phyloP scores from a whole-genome alignment of 495 filamentous ascomycete genomes.

The Neurospora terricola region DNA sequence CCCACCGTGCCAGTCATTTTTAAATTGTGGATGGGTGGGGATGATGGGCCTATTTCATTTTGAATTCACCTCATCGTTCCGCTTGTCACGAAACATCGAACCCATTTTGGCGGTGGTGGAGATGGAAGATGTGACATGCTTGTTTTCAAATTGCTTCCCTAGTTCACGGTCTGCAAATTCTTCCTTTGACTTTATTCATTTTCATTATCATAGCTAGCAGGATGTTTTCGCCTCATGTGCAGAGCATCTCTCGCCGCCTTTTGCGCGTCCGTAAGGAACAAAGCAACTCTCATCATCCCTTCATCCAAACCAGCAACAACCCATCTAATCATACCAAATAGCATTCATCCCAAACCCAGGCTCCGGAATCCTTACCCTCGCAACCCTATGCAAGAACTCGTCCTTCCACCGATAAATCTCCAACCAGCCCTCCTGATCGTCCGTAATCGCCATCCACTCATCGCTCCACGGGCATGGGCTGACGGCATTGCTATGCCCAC shows the following conservation, averaged over 20 bases:
- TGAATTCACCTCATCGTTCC: too few species aligned
- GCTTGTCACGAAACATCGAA: too few species aligned
- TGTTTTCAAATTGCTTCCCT: background rate
- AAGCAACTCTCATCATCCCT: too few species aligned
- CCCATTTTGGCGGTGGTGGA: too few species aligned
- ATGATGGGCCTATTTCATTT: too few species aligned
- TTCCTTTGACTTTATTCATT: background rate
- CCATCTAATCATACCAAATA: slow-evolving; percentile 69
- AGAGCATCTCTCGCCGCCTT: background rate
- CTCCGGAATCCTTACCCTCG: slow-evolving; percentile 62
- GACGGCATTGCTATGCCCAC: slow-evolving; percentile 77
- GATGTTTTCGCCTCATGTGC: background rate
- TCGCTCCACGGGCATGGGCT: slow-evolving; percentile 71
- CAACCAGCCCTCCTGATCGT: slow-evolving; percentile 75
- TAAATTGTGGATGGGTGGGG: too few species aligned
- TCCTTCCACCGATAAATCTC: slow-evolving; percentile 78
- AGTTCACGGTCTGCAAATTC: too few species aligned
- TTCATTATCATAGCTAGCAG: background rate
- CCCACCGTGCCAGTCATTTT: too few species aligned
- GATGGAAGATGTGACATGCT: background rate
- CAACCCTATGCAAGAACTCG: slow-evolving; percentile 66
- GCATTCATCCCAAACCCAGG: slow-evolving; percentile 85
- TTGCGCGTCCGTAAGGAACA: too few species aligned
- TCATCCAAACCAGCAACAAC: background rate
- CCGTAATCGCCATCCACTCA: slow-evolving; percentile 75